A percentile compares a stretch with the other conserved stretches of the same genome.
phyloP scores from a whole-genome alignment of 805 yeast species.

The Myxozyma lipomycoides region DNA sequence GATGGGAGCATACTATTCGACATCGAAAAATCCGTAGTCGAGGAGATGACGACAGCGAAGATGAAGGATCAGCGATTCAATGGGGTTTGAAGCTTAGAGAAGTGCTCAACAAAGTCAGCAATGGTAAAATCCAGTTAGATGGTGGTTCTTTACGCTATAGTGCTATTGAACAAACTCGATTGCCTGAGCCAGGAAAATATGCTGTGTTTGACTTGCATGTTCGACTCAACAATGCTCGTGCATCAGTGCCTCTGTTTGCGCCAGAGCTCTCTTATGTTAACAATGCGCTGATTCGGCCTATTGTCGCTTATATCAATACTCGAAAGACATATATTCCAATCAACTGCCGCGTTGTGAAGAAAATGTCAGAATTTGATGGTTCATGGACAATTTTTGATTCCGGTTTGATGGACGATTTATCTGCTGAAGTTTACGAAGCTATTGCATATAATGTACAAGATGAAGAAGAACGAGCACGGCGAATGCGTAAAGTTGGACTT shows the following conservation, averaged over 20 bases:
- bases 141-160: background rate
- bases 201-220: slow-evolving; percentile 77
- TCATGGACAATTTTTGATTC: slow-evolving; percentile 96
- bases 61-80: slow-evolving; percentile 17
- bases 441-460: slow-evolving; percentile 85
- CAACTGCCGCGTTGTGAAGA: slow-evolving; percentile 74
- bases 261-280: slow-evolving; percentile 88
- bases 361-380: slow-evolving; percentile 81
- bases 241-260: slow-evolving; percentile 81
- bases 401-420: slow-evolving; percentile 82
- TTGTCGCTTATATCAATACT: slow-evolving; percentile 91
- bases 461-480: slow-evolving; percentile 66
- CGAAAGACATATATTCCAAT: slow-evolving; percentile 86
- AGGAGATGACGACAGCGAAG: slow-evolving; percentile 16
- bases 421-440: slow-evolving; percentile 84
- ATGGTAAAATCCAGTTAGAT: slow-evolving; percentile 7
- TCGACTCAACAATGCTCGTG: slow-evolving; percentile 78
- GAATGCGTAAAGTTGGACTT: slow-evolving; percentile 82
- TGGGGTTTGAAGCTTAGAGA: background rate
- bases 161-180: background rate
- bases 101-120: background rate
- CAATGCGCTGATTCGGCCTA: slow-evolving; percentile 87
- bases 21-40: slow-evolving; percentile 16
- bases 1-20: slow-evolving; percentile 39
- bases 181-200: slow-evolving; percentile 17